Evolutionary conservation across 768 basidiomycete species (phyloP), one percentile per base, ranked within the genome.

Genomic region (Pleurotus cornucopiae): DNA sequence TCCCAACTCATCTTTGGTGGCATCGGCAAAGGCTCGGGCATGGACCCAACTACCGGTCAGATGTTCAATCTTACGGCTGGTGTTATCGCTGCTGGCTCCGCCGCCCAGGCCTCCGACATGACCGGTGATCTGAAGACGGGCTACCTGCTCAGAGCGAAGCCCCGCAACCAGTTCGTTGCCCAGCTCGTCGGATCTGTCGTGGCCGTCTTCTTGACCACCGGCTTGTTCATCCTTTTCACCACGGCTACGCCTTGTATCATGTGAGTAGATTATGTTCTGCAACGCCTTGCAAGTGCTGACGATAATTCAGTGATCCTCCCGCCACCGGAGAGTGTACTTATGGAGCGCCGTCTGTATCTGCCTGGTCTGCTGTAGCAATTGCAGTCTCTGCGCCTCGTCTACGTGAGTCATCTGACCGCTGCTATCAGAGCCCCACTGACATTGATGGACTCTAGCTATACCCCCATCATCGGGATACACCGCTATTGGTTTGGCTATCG

Each of bases 111-210:
- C 20, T 63, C 76, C 26, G 86, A 87, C 64, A 85, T 87, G 85
- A 81, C 79, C 46, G 78, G 83, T 55, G 85, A 87, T 65, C 66
- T 86, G 61, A 85, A 86, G 70, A 83, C 86, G n/a, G 82, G 83
- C 58, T 85, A 85, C 65, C 80, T 87, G 57, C 76, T 86, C 21
- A 73, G 85, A 49, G 79, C 83, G 11, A 85, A 83, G 61, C 85
- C 85, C 39, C 76, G 69, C 55, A 81, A 82, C 66, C 81, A 86
- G 69, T 86, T 86, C 63, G 71, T 81, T 58, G 82, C 80, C 21
- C 83, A 84, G 67, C 69, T 84, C 38, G 16, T 46, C 58, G 84
- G 85, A 51, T 72, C 83, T 18, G 71, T 83, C 55, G 80, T 85
- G 47, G 77, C 85, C 18, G 71, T 84, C 34, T 85, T 87, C 74